These are phyloP conservation scores for Luvunga scandens DNA, from an alignment of 345 rosid genomes.

Conservation along the genomic window DNA sequence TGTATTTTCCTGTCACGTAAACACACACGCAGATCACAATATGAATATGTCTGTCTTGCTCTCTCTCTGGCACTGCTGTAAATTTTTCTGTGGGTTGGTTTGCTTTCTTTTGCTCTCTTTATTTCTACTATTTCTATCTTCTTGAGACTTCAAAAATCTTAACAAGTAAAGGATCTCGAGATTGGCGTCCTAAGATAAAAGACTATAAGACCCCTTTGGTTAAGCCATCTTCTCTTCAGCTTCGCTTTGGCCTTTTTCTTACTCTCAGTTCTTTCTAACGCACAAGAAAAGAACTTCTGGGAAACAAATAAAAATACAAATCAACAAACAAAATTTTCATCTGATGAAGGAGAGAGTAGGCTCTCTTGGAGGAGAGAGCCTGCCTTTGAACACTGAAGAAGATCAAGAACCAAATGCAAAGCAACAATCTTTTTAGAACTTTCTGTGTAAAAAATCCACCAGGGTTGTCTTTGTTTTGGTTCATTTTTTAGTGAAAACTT, in stretches of 20 bases:
- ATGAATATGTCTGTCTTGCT: background rate
- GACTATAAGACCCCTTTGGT: slow-evolving; percentile 19
- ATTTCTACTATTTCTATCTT: background rate
- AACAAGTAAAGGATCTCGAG: slow-evolving; percentile 40
- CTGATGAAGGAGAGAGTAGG: slow-evolving; percentile 52
- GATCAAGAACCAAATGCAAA: slow-evolving; percentile 24
- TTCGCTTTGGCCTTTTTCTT: background rate
- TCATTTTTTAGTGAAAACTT: background rate
- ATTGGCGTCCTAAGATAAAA: slow-evolving; percentile 43
- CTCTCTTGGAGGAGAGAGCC: slow-evolving; percentile 65
- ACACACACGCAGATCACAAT: too few species aligned
- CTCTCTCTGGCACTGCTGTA: slow-evolving; percentile 5
- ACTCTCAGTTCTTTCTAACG: background rate
- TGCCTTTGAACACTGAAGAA: slow-evolving; percentile 31
- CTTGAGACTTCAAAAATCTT: too few species aligned
- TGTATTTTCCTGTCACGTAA: slow-evolving; percentile 9
- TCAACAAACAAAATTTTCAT: background rate
- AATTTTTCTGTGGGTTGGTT: slow-evolving; percentile 11
- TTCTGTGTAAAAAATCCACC: background rate
- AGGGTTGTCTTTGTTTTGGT: slow-evolving; percentile 6
- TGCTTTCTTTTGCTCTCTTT: slow-evolving; percentile 3
- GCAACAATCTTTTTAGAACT: background rate
- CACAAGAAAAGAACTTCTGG: background rate
- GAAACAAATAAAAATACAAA: background rate
- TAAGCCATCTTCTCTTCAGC: background rate